A percentile compares a stretch with the other conserved stretches of the same genome.
Evolutionary conservation across 2,329 filamentous ascomycete genomes (phyloP).

Genomic region (Fusarium sulawesiense): DNA sequence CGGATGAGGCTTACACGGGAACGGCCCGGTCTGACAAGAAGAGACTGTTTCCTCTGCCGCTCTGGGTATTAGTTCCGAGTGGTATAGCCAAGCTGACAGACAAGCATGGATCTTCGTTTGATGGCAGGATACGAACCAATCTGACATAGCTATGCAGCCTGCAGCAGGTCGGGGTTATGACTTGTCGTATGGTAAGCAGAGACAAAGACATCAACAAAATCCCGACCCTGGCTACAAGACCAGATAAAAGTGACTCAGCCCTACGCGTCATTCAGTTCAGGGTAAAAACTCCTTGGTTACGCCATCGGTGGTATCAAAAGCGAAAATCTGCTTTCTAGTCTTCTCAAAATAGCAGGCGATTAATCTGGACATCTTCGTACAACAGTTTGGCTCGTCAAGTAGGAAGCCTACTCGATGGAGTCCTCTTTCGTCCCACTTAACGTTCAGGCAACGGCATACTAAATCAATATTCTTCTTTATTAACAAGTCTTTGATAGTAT

Average conservation of each 20-base stretch:
- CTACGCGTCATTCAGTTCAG: constrained; percentile 8
- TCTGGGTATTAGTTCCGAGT: constrained; percentile 15
- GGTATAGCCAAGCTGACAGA: neutral
- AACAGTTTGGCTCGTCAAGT: neutral
- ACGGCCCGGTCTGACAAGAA: constrained; percentile 28
- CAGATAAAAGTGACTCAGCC: constrained; percentile 19
- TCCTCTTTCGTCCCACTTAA: neutral
- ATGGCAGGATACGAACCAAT: neutral
- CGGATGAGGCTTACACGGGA: constrained; percentile 20
- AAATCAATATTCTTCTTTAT: too few relatives aligned
- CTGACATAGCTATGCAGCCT: constrained; percentile 4
- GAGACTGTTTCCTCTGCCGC: neutral
- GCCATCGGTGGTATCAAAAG: constrained; percentile 3
- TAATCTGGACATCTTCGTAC: neutral
- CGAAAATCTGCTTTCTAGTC: neutral
- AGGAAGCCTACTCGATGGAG: neutral
- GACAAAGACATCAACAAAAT: neutral
- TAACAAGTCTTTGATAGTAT: neutral
- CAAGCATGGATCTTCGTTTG: neutral
- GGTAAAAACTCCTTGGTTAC: neutral
- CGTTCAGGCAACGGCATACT: neutral
- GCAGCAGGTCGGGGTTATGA: neutral
- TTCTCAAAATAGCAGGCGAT: neutral
- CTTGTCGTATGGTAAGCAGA: neutral
- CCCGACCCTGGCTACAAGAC: neutral